Base-by-base conservation (phyloP, 2,329 filamentous ascomycete genomes). In the Aspergillus viridinutans region DNA sequence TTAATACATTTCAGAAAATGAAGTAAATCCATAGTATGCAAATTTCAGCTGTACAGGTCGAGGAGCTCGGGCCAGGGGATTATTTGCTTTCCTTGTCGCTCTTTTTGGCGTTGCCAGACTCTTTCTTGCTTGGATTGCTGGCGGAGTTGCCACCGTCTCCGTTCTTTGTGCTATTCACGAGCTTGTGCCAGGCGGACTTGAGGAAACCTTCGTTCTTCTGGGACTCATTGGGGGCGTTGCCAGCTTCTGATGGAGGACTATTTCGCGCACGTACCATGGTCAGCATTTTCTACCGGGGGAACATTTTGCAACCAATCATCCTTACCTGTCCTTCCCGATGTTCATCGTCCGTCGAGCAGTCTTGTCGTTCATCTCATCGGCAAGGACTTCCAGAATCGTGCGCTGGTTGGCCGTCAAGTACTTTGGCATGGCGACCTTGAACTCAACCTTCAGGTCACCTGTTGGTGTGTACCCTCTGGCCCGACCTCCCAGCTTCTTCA, bases 401-500 rank as follows among this genome's bases (percentile, higher is more conserved):
- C 94, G 84, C 79, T 99, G 92, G 77, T 96, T 97, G 49, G 89
- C 84, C 54, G 84, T 91, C 62, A 99, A 81, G 69, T 93, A 97
- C 77, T 96, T 97, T 49, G 94, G 94, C 90, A 97, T 96, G 54
- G 84, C 80, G 49, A 99, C 90, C 73, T 91, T 91, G 83, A 96
- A 99, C 73, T 99, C 93, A 6, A 99, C 92, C 71, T 86, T 88
- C 58, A 99, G 78, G 70, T 99, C 94, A 62, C 94, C 94, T 29
- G 82, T 84, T 42, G 82, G 83, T 32, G 61, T 69, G 54, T 71
- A 71, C 32, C 82, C 84, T 55, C 86, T 83, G 5, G 62, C 50
- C 50, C 90, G 83, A 20, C 83, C 81, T 60, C 84, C 81, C 10
- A 99, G 81, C 67, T 90, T 89, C 76, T 90, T 92, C 93, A 99